Percentiles rank a stretch among this genome's conserved stretches.
These are phyloP conservation scores for Neophaeococcomyces aloes DNA, from an alignment of 2,329 filamentous ascomycete species.

Conservation along the genomic window DNA sequence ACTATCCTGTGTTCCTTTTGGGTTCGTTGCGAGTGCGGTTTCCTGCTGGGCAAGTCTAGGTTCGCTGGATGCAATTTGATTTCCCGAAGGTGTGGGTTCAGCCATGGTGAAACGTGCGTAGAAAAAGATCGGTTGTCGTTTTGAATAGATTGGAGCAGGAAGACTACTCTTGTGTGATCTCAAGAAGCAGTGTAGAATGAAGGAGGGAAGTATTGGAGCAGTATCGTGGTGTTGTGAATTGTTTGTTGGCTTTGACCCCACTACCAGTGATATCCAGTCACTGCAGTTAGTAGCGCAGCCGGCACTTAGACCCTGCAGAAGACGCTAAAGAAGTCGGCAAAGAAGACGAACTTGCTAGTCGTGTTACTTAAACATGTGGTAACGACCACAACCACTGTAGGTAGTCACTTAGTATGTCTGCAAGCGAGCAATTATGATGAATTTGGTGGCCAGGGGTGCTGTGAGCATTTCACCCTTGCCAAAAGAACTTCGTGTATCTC, in stretches of 20 bases:
- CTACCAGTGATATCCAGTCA: conserved; percentile 1
- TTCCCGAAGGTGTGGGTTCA: conserved; percentile 18
- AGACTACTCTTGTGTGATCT: too few species aligned
- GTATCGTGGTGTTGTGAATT: conserved; percentile 4
- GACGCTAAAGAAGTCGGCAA: too few species aligned
- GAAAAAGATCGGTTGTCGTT: not conserved
- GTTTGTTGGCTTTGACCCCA: conserved; percentile 13
- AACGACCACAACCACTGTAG: too few species aligned
- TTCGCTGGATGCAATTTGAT: conserved; percentile 16
- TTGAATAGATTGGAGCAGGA: conserved; percentile 3
- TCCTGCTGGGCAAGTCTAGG: conserved; percentile 17
- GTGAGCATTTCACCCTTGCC: too few species aligned
- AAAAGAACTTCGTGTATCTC: too few species aligned
- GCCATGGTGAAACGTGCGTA: conserved; percentile 8
- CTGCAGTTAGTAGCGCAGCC: not conserved
- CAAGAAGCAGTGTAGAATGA: not conserved
- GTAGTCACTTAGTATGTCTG: too few species aligned
- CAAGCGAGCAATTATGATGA: too few species aligned
- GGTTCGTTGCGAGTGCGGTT: conserved; percentile 18
- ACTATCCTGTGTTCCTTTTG: conserved; percentile 14
- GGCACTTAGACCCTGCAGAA: not conserved
- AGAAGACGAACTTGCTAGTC: too few species aligned
- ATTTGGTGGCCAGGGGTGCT: too few species aligned
- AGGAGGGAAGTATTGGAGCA: not conserved
- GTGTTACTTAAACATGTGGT: too few species aligned